Percentiles rank a stretch among this genome's conserved stretches.
phyloP scores from a whole-genome alignment of 1,139 yeast genomes.

The Tardiomyces depauwii region DNA sequence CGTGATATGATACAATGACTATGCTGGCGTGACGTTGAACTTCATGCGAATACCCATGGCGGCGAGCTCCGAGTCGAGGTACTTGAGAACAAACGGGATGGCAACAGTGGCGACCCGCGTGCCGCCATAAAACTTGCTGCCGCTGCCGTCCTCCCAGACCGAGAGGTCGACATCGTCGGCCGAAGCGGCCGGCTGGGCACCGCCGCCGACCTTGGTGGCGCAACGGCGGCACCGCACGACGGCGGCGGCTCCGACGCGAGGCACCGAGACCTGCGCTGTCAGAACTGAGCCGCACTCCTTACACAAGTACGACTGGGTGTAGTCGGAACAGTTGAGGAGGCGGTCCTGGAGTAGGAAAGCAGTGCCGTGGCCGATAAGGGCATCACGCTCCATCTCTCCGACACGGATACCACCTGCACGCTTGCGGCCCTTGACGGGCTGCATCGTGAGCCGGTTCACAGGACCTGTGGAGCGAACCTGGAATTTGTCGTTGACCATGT shows the following conservation, averaged over 20 bases:
- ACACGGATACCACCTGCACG: constrained; percentile 99
- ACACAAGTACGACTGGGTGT: constrained; percentile 83
- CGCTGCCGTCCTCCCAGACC: constrained; percentile 97
- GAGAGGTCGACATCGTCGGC: constrained; percentile 42
- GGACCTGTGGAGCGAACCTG: constrained; percentile 99
- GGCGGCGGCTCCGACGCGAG: constrained; percentile 76
- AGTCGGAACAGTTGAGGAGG: constrained; percentile 89
- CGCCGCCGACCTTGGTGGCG: constrained; percentile 52
- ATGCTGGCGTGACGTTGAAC: constrained; percentile 13
- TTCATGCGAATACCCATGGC: constrained; percentile 97
- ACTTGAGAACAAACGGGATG: constrained; percentile 91
- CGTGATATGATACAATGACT: not conserved
- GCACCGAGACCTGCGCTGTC: constrained; percentile 83
- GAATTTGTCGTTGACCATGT: constrained; percentile 99
- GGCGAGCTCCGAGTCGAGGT: constrained; percentile 86
- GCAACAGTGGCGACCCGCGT: constrained; percentile 87
- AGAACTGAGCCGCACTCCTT: constrained; percentile 88
- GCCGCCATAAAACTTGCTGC: constrained; percentile 86
- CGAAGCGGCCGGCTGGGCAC: constrained; percentile 21
- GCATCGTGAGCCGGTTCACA: constrained; percentile 93
- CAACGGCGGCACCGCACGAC: constrained; percentile 85
- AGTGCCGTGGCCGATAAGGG: constrained; percentile 98
- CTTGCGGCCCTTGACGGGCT: constrained; percentile 99
- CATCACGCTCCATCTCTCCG: constrained; percentile 99
- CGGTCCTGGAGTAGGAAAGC: constrained; percentile 92